These are phyloP conservation scores for Mycena rosella DNA, from an alignment of 768 basidiomycete genomes.

Conservation along the genomic window DNA sequence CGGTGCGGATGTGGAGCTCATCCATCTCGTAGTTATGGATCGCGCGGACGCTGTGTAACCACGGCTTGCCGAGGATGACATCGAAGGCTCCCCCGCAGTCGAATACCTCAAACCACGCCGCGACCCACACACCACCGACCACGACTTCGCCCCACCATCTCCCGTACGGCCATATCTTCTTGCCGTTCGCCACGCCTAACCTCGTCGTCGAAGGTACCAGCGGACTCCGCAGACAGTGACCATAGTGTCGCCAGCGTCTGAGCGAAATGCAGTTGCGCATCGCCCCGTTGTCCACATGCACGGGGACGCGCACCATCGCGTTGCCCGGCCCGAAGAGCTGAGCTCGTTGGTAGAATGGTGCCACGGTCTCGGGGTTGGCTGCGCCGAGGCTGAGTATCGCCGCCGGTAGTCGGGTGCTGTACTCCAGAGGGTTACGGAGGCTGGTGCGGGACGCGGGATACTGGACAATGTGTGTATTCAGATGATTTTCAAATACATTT, in stretches of 20 bases:
- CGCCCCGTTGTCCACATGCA: too few relatives aligned
- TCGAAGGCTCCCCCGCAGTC: slow-evolving; percentile 18
- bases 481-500: too few relatives aligned
- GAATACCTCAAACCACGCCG: slow-evolving; percentile 23
- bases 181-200: slow-evolving; percentile 10
- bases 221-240: slow-evolving; percentile 9
- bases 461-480: too few relatives aligned
- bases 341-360: slow-evolving; percentile 20
- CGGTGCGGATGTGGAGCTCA: slow-evolving; percentile 10
- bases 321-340: slow-evolving; percentile 13
- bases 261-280: slow-evolving; percentile 26
- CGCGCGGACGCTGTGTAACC: too few relatives aligned
- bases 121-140: slow-evolving; percentile 2
- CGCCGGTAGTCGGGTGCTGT: too few relatives aligned
- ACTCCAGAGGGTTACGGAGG: too few relatives aligned
- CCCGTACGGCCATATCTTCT: slow-evolving; percentile 9
- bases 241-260: slow-evolving; percentile 15
- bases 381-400: slow-evolving; percentile 3
- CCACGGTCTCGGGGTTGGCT: background rate
- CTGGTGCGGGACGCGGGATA: too few relatives aligned
- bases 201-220: slow-evolving; percentile 3
- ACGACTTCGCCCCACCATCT: slow-evolving; percentile 21
- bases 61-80: slow-evolving; percentile 24
- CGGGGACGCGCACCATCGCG: background rate
- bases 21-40: slow-evolving; percentile 16